A percentile compares a stretch with the other conserved stretches of the same genome.
Evolutionary conservation across 139 green algal species (phyloP).

Genomic region (Chlorella vulgaris): DNA sequence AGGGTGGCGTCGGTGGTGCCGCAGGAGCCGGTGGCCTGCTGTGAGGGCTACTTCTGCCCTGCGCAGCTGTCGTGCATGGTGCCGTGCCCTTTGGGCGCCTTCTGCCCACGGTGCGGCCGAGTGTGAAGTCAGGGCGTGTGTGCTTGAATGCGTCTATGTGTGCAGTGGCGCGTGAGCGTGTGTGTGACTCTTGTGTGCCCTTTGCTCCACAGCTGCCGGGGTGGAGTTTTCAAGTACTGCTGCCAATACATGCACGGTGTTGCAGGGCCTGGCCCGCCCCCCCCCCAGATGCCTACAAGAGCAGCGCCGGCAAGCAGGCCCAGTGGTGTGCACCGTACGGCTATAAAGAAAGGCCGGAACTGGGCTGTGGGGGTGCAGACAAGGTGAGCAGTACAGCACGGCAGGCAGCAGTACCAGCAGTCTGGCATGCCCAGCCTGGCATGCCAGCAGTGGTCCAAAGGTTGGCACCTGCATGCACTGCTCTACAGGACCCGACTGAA

Average conservation of each 20-base stretch:
- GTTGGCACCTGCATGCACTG: too few relatives aligned
- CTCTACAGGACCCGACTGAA: too few relatives aligned
- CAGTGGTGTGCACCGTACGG: constrained; percentile 66
- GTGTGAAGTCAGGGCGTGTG: too few relatives aligned
- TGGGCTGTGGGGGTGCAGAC: constrained; percentile 67
- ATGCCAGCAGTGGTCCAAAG: not conserved
- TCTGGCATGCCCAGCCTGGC: too few relatives aligned
- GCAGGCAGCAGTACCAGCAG: not conserved
- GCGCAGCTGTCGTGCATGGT: constrained; percentile 53
- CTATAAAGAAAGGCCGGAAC: constrained; percentile 50
- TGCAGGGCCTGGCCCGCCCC: constrained; percentile 31
- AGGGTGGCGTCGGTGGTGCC: not conserved
- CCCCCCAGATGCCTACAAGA: constrained; percentile 40
- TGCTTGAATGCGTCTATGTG: too few relatives aligned
- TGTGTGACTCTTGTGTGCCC: too few relatives aligned
- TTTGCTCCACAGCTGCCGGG: too few relatives aligned
- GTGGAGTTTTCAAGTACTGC: too few relatives aligned
- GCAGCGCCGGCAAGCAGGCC: not conserved
- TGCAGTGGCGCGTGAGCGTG: too few relatives aligned
- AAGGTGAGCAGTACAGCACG: constrained; percentile 16
- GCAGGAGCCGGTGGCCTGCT: constrained; percentile 43
- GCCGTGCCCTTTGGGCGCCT: constrained; percentile 53
- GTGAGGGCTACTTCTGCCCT: constrained; percentile 60
- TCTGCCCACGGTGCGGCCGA: constrained; percentile 38
- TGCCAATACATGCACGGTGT: too few relatives aligned